phyloP scores from a whole-genome alignment of 257 asterid genomes.

The Solanum piurae region DNA sequence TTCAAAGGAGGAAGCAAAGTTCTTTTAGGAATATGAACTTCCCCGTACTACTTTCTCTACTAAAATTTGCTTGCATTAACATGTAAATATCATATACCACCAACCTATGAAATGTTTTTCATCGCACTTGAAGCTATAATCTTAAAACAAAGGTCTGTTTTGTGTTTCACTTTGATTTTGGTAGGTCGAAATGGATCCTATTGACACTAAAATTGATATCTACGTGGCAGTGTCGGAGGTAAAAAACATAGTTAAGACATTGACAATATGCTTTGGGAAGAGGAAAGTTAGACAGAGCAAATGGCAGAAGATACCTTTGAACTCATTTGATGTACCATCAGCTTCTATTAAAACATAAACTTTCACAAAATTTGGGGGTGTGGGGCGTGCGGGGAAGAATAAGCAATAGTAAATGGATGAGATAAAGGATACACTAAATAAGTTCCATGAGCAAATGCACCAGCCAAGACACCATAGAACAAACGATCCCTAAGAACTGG shows the following conservation, averaged over 20 bases:
- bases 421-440: constrained; percentile 56
- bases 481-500: constrained; percentile 83
- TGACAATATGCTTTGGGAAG: neutral
- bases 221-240: neutral
- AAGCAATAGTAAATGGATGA: neutral
- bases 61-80: neutral
- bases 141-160: neutral
- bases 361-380: neutral
- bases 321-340: neutral
- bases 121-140: neutral
- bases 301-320: neutral
- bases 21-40: neutral
- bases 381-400: neutral
- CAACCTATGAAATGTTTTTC: neutral
- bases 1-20: neutral
- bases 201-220: neutral
- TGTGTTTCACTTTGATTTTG: neutral
- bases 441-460: constrained; percentile 73
- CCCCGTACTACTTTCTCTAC: neutral
- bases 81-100: neutral
- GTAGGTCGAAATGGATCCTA: neutral
- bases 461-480: constrained; percentile 61
- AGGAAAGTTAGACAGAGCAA: neutral
- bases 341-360: neutral
- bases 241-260: neutral